phyloP scores from a whole-genome alignment of 2,329 filamentous ascomycete genomes.

The Fusarium nisikadoi region DNA sequence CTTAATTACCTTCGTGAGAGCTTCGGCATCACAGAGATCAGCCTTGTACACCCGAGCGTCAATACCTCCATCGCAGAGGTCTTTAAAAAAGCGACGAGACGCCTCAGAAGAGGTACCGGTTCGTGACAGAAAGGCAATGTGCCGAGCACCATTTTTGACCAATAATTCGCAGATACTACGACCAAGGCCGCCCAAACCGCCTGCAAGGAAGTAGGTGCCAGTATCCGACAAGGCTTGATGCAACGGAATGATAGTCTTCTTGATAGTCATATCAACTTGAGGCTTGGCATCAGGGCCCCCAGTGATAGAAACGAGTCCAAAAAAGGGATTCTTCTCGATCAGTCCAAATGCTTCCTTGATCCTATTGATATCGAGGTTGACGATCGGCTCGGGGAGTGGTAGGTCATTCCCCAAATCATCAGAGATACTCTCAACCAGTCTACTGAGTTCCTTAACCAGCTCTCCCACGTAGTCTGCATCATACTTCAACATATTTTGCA shows the following conservation, averaged over 20 bases:
- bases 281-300: conserved; percentile 5
- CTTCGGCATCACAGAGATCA: conserved; percentile 55
- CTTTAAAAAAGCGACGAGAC: conserved; percentile 47
- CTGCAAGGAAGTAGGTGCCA: conserved; percentile 64
- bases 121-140: conserved; percentile 65
- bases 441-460: conserved; percentile 39
- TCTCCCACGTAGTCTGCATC: conserved; percentile 48
- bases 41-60: conserved; percentile 50
- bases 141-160: conserved; percentile 59
- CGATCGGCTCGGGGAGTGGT: not conserved
- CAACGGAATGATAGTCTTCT: conserved; percentile 41
- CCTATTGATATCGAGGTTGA: conserved; percentile 33
- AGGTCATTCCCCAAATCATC: not conserved
- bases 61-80: conserved; percentile 48
- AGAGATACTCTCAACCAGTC: conserved; percentile 1
- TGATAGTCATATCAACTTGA: conserved; percentile 39
- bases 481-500: conserved; percentile 47
- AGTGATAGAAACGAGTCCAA: conserved; percentile 38
- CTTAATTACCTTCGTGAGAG: conserved; percentile 42
- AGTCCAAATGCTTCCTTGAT: conserved; percentile 44
- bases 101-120: conserved; percentile 51
- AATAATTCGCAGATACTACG: conserved; percentile 63
- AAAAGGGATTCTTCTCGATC: conserved; percentile 43
- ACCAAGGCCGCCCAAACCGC: conserved; percentile 68
- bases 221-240: conserved; percentile 48